Conservation (phyloP, 139 green algal genomes). For the Edaphochlamys debaryana region DNA sequence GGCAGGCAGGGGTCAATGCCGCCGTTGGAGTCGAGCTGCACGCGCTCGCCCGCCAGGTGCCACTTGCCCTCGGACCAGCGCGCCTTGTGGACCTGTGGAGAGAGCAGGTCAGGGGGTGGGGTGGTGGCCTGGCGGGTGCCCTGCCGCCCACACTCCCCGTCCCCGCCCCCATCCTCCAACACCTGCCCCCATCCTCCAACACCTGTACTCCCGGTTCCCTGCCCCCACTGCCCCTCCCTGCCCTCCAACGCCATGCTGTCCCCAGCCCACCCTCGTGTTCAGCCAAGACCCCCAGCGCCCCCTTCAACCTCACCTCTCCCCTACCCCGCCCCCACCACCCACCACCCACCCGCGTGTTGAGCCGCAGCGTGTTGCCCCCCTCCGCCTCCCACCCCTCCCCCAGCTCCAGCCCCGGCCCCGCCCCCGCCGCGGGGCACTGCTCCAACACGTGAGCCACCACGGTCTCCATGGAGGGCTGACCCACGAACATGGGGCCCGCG, state of each 20-base stretch:
- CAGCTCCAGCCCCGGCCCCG: neutral
- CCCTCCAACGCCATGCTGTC: too few relatives aligned
- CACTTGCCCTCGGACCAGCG: neutral
- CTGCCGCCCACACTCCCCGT: too few relatives aligned
- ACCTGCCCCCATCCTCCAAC: too few relatives aligned
- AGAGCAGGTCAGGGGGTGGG: neutral
- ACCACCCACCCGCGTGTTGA: constrained; percentile 12
- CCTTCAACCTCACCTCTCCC: too few relatives aligned
- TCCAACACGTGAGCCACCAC: constrained; percentile 19
- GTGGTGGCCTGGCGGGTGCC: neutral
- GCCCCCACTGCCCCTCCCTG: too few relatives aligned
- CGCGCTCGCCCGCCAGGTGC: neutral
- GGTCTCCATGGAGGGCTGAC: constrained; percentile 34
- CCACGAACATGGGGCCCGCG: constrained; percentile 46
- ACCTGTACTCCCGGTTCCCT: too few relatives aligned
- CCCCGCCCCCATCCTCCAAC: too few relatives aligned
- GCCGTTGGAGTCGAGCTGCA: neutral
- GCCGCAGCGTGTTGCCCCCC: neutral
- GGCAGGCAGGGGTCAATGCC: neutral
- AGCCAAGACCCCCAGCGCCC: too few relatives aligned
- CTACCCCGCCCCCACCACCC: too few relatives aligned
- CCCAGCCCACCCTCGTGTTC: too few relatives aligned
- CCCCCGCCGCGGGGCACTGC: neutral
- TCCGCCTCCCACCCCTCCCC: neutral
- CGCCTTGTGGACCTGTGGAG: neutral